Conservation (phyloP, 768 basidiomycete species). For the Calocera cornea region DNA sequence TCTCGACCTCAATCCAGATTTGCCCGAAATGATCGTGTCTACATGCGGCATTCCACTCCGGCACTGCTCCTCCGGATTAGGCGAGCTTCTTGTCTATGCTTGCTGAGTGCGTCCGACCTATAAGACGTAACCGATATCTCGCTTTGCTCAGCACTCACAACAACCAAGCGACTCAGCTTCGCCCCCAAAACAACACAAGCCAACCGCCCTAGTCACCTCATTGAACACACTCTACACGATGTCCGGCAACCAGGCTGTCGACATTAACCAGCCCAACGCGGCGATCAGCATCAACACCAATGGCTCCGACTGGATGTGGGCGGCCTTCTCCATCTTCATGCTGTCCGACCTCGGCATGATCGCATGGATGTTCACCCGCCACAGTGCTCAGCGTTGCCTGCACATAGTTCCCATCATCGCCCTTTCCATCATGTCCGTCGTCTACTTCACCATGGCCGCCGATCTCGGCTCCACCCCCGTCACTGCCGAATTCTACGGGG, state of each 20-base stretch:
- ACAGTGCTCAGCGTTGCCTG: constrained; percentile 34
- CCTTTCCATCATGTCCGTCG: constrained; percentile 33
- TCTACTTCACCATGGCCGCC: constrained; percentile 45
- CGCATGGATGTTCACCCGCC: constrained; percentile 27
- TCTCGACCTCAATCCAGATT: background rate
- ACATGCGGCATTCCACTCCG: background rate
- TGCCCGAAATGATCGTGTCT: background rate
- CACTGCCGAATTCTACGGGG: constrained; percentile 30
- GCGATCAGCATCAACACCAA: constrained; percentile 30
- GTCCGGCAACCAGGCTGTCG: background rate
- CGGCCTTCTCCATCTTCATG: constrained; percentile 39
- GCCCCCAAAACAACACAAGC: background rate
- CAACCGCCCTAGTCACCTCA: background rate
- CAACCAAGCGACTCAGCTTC: constrained; percentile 2
- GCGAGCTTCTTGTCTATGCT: background rate
- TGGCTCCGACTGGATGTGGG: constrained; percentile 43
- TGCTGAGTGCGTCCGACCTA: background rate
- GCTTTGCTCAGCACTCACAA: background rate
- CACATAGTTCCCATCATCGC: constrained; percentile 38
- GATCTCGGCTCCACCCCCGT: constrained; percentile 39
- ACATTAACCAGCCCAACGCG: constrained; percentile 28
- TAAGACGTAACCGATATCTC: background rate
- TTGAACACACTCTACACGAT: background rate
- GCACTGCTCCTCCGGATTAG: background rate
- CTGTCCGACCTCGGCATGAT: constrained; percentile 29